Percentiles rank a stretch among this genome's conserved stretches.
Conservation (phyloP, 495 filamentous ascomycete genomes). For the Aspergillus ellipticus region DNA sequence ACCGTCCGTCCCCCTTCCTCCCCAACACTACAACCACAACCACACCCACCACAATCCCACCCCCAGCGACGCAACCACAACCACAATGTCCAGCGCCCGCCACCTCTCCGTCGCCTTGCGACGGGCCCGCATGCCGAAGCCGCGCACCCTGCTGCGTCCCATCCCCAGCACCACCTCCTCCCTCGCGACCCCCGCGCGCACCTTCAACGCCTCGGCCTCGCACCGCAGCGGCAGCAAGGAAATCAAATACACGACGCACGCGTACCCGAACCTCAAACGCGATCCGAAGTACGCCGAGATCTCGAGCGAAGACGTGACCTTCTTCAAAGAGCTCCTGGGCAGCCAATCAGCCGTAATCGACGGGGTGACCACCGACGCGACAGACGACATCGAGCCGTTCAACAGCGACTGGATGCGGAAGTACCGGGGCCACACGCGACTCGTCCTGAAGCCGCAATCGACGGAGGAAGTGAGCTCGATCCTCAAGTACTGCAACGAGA, state of each 20-base stretch:
- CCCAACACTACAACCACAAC: conserved; percentile 1
- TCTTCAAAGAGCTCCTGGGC: conserved; percentile 74
- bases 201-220: conserved; percentile 34
- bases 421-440: conserved; percentile 82
- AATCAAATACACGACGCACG: conserved; percentile 74
- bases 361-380: conserved; percentile 66
- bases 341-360: conserved; percentile 77
- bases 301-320: conserved; percentile 70
- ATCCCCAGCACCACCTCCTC: conserved; percentile 18
- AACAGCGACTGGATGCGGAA: conserved; percentile 99
- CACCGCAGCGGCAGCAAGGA: conserved; percentile 38
- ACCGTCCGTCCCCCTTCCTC: not conserved
- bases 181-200: conserved; percentile 23
- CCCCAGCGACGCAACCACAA: not conserved
- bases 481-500: conserved; percentile 88
- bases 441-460: conserved; percentile 79
- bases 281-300: conserved; percentile 67
- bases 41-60: conserved; percentile 11
- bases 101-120: conserved; percentile 38
- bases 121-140: conserved; percentile 36
- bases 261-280: conserved; percentile 78
- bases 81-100: conserved; percentile 37
- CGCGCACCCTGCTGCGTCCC: conserved; percentile 26
- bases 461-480: conserved; percentile 85
- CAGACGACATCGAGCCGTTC: conserved; percentile 83